A percentile compares a stretch with the other conserved stretches of the same genome.
Evolutionary conservation across 1,139 yeast genomes (phyloP).

Genomic region (Pichia sp.): DNA sequence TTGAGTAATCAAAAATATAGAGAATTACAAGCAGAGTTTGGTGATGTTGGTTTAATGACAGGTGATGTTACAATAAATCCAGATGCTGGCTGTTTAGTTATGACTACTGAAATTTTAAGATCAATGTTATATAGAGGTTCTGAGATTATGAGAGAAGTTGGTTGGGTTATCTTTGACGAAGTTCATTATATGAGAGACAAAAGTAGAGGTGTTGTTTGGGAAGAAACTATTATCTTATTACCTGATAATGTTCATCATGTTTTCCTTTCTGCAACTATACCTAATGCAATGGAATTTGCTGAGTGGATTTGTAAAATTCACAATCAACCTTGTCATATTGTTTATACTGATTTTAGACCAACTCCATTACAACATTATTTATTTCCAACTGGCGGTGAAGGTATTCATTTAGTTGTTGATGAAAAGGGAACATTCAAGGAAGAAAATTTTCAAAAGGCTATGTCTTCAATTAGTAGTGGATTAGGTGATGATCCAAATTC

Average conservation of each 20-base stretch:
- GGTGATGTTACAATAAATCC: slow-evolving; percentile 98
- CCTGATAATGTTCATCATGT: slow-evolving; percentile 94
- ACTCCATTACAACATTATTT: slow-evolving; percentile 96
- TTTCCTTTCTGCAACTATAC: slow-evolving; percentile 89
- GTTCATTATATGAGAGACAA: slow-evolving; percentile 96
- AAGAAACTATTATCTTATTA: slow-evolving; percentile 91
- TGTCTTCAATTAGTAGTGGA: slow-evolving; percentile 83
- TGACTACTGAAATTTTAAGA: slow-evolving; percentile 95
- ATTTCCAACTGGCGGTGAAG: slow-evolving; percentile 96
- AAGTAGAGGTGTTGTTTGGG: slow-evolving; percentile 99
- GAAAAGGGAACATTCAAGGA: slow-evolving; percentile 95
- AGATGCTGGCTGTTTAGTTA: slow-evolving; percentile 90
- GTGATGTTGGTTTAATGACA: slow-evolving; percentile 90
- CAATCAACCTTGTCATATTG: slow-evolving; percentile 96
- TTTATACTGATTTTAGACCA: slow-evolving; percentile 96
- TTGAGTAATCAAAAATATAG: slow-evolving; percentile 92
- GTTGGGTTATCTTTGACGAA: slow-evolving; percentile 94
- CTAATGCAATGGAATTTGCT: slow-evolving; percentile 95
- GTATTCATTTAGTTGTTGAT: slow-evolving; percentile 94
- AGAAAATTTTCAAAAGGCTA: slow-evolving; percentile 96
- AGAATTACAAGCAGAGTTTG: slow-evolving; percentile 77
- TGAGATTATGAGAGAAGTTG: slow-evolving; percentile 92
- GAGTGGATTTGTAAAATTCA: slow-evolving; percentile 97
- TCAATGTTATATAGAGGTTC: slow-evolving; percentile 96
- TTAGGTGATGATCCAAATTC: slow-evolving; percentile 79